Base-by-base conservation (phyloP, 805 yeast species). In the Yarrowia osloensis region DNA sequence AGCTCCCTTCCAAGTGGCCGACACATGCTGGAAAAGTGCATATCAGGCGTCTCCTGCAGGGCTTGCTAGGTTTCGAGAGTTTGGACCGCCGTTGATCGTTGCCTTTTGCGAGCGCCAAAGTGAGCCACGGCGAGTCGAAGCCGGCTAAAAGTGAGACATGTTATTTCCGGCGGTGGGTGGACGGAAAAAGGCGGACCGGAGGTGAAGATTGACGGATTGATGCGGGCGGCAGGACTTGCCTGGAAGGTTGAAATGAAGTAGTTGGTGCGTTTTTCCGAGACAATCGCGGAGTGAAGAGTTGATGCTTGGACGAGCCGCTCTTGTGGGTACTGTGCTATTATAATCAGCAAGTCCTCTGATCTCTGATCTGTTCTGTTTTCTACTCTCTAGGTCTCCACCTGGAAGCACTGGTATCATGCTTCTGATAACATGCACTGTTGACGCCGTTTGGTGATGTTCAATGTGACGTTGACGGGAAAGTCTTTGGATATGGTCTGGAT, bases 11-110 rank as follows among this genome's bases (percentile, higher is more conserved):
- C 31, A 3, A 46, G 13, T 46, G 50, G 50, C 50, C 9, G 11
- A 15, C 19, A 8, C 15, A 17, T 9, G 7, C 50, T 26, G 26
- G n/a, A 15, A 26, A 46, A 22, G 26, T 22, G 61, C 40, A 54
- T 24, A 24, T 22, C 31, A 17, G 44, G 29, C 44, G 59, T 21
- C 55, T 49, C 55, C 55, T 49, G 55, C 55, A 49, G 55, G 55
- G 55, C 2, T 29, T 8, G 7, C 21, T 49, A 28, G 26, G 39
- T 29, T 47, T 19, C 19, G 28, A 44, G 49, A 22, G 19, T 24
- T 24, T 13, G n/a, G 47, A 5, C 7, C 2, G 19, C 29, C 19
- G 49, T 44, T 15, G 49, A 44, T 44, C 49, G 1, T 44, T 44
- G 29, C 49, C 49, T 11, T 22, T 22, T 44, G 29, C 29, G n/a